Conservation (phyloP, 169 alveolate genomes). For the Perkinsus marinus region DNA sequence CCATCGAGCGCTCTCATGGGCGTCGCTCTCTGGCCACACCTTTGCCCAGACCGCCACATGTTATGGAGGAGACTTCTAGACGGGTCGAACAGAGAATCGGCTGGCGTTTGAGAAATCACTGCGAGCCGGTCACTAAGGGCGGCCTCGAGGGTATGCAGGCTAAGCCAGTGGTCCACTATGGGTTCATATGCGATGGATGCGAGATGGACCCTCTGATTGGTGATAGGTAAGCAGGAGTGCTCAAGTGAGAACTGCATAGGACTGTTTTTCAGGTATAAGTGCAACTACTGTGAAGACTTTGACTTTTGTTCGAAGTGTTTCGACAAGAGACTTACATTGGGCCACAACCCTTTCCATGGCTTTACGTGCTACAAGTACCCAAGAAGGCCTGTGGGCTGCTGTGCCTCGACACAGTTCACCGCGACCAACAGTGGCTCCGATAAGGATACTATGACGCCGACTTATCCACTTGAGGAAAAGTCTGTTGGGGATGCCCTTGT, state of each 20-base stretch:
- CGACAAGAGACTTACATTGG: not conserved
- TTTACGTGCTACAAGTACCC: not conserved
- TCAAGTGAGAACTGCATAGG: too few relatives aligned
- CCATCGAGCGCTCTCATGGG: not conserved
- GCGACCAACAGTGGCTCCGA: not conserved
- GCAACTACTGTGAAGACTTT: constrained; percentile 45
- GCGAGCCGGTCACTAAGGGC: not conserved
- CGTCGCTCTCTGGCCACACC: not conserved
- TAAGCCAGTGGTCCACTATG: not conserved
- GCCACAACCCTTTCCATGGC: not conserved
- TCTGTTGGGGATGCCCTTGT: not conserved
- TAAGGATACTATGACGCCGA: not conserved
- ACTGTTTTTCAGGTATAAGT: constrained; percentile 26
- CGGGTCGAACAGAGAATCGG: not conserved
- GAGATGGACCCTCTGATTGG: not conserved
- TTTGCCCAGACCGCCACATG: not conserved
- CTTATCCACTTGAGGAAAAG: not conserved
- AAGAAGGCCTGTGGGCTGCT: too few relatives aligned
- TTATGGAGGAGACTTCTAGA: not conserved
- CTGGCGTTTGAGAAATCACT: too few relatives aligned
- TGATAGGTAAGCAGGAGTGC: constrained; percentile 26
- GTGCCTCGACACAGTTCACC: too few relatives aligned
- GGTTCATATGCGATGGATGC: not conserved
- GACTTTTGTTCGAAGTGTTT: constrained; percentile 47
- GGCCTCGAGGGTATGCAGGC: not conserved